Percentiles rank a stretch among this genome's conserved stretches.
Conservation (phyloP, 805 yeast species). For the Brettanomyces nanus region DNA sequence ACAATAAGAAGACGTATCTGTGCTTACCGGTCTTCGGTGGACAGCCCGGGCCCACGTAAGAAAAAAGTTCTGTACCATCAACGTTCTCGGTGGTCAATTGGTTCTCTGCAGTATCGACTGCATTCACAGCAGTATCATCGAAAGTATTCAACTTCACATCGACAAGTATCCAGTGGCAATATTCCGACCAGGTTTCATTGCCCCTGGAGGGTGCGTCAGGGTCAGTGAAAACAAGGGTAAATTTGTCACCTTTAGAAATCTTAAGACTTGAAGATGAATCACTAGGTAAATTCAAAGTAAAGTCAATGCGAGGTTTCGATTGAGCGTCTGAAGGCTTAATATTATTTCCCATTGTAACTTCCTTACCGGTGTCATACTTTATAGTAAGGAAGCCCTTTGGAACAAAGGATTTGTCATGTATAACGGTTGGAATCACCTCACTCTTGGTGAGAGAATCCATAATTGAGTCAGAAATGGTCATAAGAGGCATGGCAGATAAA, state of each 20-base stretch:
- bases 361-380: slow-evolving; percentile 41
- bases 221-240: slow-evolving; percentile 76
- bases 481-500: slow-evolving; percentile 17
- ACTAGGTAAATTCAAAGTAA: slow-evolving; percentile 36
- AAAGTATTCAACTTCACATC: slow-evolving; percentile 41
- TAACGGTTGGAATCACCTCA: slow-evolving; percentile 45
- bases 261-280: slow-evolving; percentile 26
- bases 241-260: slow-evolving; percentile 40
- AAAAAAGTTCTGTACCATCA: slow-evolving; percentile 36
- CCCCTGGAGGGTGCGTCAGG: slow-evolving; percentile 88
- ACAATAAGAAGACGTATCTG: slow-evolving; percentile 73
- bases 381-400: slow-evolving; percentile 55
- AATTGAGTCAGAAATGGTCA: slow-evolving; percentile 48
- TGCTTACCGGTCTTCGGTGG: slow-evolving; percentile 82
- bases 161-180: slow-evolving; percentile 61
- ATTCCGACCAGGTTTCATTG: slow-evolving; percentile 86
- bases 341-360: slow-evolving; percentile 75
- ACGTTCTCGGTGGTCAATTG: slow-evolving; percentile 29
- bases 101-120: slow-evolving; percentile 15
- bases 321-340: slow-evolving; percentile 61
- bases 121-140: slow-evolving; percentile 24
- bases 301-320: slow-evolving; percentile 54
- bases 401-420: slow-evolving; percentile 28
- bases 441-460: slow-evolving; percentile 42
- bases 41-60: slow-evolving; percentile 84